Base-by-base conservation (phyloP, 768 basidiomycete genomes). In the Leucosporidium creatinivorum region DNA sequence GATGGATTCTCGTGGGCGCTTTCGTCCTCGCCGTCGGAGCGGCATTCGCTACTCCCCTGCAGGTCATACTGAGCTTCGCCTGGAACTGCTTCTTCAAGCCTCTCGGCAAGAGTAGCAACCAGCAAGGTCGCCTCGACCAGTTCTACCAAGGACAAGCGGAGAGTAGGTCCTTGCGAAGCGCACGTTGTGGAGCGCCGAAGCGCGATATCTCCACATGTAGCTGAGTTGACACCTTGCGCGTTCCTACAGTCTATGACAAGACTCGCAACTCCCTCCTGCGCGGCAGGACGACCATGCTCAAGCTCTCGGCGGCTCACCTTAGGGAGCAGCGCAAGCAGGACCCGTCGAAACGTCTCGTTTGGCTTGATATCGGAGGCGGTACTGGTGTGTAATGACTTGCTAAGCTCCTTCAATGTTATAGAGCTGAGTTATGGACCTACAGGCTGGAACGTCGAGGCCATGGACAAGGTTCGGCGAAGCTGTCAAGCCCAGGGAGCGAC, bases 351-450 rank as follows among this genome's bases (percentile, higher is more conserved):
- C 80, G 81, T 19, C 81, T 87, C 23, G 81, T 89, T 19, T 89
- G 88, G 88, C 81, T 89, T 23, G 88, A 89, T 75, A 84, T 89
- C 64, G 87, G 88, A 21, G 88, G 88, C 39, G 88, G 87, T 31
- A 89, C 88, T 18, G 74, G 74, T 82, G 52, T 61, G 75, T 54
- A 10, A 21, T 5, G 2, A 13, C n/a, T n/a, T n/a, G 6, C 5
- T 33, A 3, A n/a, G 30, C 33, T 60, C 4, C 4, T 10, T 8
- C 2, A 6, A 28, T 17, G n/a, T 21, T 28, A 2, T 10, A 48
- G 48, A 33, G 1, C 23, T 51, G 48, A 36, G 12, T 1, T 50
- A 4, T 21, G 2, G 10, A n/a, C 59, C 5, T n/a, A n/a, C 26
- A 15, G 85, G 85, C 9, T 85, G 85, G 79, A 89, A 88, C 75